Conservation (phyloP, 306 rosid genomes). For the Malus asiatica region DNA sequence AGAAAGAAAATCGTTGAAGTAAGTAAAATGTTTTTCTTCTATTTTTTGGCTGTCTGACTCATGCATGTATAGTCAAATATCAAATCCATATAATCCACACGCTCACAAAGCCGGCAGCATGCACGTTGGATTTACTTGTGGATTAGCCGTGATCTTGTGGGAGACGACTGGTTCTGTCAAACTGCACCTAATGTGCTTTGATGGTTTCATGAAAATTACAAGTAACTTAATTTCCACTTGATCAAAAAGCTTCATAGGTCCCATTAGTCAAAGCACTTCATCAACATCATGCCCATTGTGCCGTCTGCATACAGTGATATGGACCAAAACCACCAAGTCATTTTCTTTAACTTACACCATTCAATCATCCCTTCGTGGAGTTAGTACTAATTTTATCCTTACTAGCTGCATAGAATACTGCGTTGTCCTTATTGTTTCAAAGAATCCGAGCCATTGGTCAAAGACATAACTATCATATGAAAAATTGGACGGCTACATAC, state of each 20-base stretch:
- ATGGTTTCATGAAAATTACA: background rate
- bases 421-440: slow-evolving; percentile 30
- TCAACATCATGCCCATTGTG: background rate
- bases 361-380: background rate
- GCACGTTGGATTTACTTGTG: background rate
- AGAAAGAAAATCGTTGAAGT: background rate
- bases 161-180: background rate
- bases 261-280: background rate
- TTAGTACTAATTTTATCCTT: background rate
- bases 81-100: background rate
- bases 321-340: background rate
- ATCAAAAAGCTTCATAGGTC: background rate
- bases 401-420: slow-evolving; percentile 23
- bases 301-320: background rate
- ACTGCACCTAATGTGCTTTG: background rate
- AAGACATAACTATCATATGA: background rate
- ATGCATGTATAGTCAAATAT: too few relatives aligned
- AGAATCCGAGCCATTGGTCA: background rate
- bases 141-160: background rate
- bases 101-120: background rate
- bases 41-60: background rate
- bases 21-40: background rate
- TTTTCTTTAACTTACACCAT: background rate
- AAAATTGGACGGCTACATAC: too few relatives aligned
- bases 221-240: too few relatives aligned